phyloP scores from a whole-genome alignment of 257 asterid genomes.

The Anisodus acutangulus region DNA sequence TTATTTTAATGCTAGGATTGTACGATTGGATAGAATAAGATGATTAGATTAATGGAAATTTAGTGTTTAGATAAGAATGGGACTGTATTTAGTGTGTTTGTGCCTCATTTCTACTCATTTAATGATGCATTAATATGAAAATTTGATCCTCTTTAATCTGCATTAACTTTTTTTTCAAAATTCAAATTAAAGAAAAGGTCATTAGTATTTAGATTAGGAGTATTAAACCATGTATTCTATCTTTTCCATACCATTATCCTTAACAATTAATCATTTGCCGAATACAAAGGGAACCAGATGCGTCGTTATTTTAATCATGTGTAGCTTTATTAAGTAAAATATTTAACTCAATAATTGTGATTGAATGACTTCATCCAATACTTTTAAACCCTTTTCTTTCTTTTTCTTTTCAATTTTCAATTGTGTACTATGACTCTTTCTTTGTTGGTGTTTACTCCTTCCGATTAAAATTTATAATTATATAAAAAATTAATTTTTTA shows the following conservation, averaged over 20 bases:
- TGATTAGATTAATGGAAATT: conserved; percentile 20
- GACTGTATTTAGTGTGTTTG: not conserved
- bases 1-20: not conserved
- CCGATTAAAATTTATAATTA: too few relatives aligned
- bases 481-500: not conserved
- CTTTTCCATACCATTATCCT: not conserved
- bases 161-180: not conserved
- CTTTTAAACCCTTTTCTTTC: not conserved
- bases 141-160: not conserved
- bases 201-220: not conserved
- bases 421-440: not conserved
- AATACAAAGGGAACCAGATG: not conserved
- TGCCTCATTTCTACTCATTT: not conserved
- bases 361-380: conserved; percentile 19
- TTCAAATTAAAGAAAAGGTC: not conserved
- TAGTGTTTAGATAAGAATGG: conserved; percentile 26
- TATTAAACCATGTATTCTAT: not conserved
- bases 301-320: not conserved
- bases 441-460: not conserved
- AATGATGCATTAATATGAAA: not conserved
- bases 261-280: not conserved
- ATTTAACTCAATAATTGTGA: conserved; percentile 15
- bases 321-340: not conserved
- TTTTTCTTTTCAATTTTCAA: not conserved
- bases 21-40: conserved; percentile 8